Conservation (phyloP, 1,139 yeast genomes). For the Diutina scorzettiae region DNA sequence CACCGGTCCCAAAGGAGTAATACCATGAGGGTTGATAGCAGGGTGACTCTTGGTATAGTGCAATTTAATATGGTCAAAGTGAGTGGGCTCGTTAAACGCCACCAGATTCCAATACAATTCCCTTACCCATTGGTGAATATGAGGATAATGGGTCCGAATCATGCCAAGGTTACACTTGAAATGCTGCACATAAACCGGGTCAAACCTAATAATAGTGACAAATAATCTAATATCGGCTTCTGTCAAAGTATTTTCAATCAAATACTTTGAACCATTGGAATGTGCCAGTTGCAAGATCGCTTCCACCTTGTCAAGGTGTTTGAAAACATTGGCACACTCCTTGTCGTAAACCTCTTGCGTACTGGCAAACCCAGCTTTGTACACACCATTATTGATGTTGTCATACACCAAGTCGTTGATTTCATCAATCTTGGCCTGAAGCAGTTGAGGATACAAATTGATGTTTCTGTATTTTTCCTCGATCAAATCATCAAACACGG, state of each 20-base stretch:
- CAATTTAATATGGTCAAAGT: conserved; percentile 78
- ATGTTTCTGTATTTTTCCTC: conserved; percentile 29
- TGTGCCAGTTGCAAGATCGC: conserved; percentile 39
- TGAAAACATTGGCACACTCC: conserved; percentile 56
- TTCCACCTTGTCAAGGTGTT: conserved; percentile 68
- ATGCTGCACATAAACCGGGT: conserved; percentile 86
- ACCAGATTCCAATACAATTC: conserved; percentile 77
- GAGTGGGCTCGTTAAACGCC: conserved; percentile 68
- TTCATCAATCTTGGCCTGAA: conserved; percentile 53
- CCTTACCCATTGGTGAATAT: conserved; percentile 67
- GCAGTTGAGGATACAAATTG: conserved; percentile 52
- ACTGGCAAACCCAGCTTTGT: conserved; percentile 86
- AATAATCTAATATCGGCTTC: conserved; percentile 85
- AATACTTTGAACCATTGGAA: conserved; percentile 24
- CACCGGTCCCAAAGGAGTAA: conserved; percentile 84
- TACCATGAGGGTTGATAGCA: conserved; percentile 67
- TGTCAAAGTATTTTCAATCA: conserved; percentile 59
- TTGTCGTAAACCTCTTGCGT: conserved; percentile 71
- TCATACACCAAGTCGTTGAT: conserved; percentile 79
- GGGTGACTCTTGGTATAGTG: conserved; percentile 83
- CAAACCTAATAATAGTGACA: conserved; percentile 76
- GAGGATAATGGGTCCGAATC: conserved; percentile 74
- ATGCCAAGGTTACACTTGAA: conserved; percentile 84
- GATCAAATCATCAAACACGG: conserved; percentile 40
- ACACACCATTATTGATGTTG: conserved; percentile 85